Conservation (phyloP, 176 grass and related monocot genomes). For the barley (Hordeum vulgare) region MorexV3_pseudomolecules_assembly NC_058521.1:482461176-482461675, state of each 20-base stretch:
- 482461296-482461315: slow-evolving; percentile 32
- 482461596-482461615: too few species aligned
- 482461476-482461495: neutral
- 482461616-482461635: too few species aligned
- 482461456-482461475: neutral
- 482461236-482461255: slow-evolving; percentile 10
- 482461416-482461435: neutral
- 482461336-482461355: neutral
- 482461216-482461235: slow-evolving; percentile 44
- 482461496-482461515: neutral
- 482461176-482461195: slow-evolving; percentile 41
- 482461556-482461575: too few species aligned
- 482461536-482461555: too few species aligned
- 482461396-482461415: neutral
- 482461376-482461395: neutral
- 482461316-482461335: neutral
- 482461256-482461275: neutral
- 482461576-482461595: too few species aligned
- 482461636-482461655: too few species aligned
- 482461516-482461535: neutral
- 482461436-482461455: slow-evolving; percentile 6
- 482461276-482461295: slow-evolving; percentile 12
- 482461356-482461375: neutral
- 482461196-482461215: slow-evolving; percentile 28
- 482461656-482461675: too few species aligned